A percentile compares a stretch with the other conserved stretches of the same genome.
Evolutionary conservation across 495 filamentous ascomycete species (phyloP).

Genomic region (Opeltia flavorubescens): DNA sequence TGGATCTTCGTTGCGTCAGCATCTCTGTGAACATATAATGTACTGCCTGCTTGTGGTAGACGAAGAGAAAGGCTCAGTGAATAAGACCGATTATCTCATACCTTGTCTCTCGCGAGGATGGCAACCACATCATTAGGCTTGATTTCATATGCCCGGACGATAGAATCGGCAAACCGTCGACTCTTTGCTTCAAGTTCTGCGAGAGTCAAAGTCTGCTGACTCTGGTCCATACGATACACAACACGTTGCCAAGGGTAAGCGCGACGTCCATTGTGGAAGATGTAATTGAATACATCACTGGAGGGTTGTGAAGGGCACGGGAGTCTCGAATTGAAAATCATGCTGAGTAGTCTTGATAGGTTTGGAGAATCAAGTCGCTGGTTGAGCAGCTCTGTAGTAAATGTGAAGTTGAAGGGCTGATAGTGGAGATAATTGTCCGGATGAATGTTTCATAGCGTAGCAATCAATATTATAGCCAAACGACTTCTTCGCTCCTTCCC

Average conservation of each 20-base stretch:
- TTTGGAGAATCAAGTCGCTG: background rate
- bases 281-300: slow-evolving; percentile 9
- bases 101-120: slow-evolving; percentile 2
- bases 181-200: slow-evolving; percentile 7
- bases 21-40: background rate
- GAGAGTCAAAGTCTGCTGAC: slow-evolving; percentile 6
- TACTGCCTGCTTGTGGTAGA: background rate
- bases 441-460: no score
- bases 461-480: no score
- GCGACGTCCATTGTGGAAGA: slow-evolving; percentile 4
- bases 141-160: slow-evolving; percentile 3
- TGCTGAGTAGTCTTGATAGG: background rate
- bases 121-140: slow-evolving; percentile 7
- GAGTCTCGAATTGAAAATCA: slow-evolving; percentile 5
- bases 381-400: no score
- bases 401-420: no score
- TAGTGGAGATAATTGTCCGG: no score
- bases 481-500: no score
- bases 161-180: slow-evolving; percentile 3
- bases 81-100: background rate
- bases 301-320: slow-evolving; percentile 2
- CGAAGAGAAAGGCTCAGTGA: background rate
- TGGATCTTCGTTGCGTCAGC: slow-evolving; percentile 4
- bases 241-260: slow-evolving; percentile 6
- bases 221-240: slow-evolving; percentile 5